phyloP scores from a whole-genome alignment of 768 basidiomycete genomes.

The Gloeopeniophorella convolvens region DNA sequence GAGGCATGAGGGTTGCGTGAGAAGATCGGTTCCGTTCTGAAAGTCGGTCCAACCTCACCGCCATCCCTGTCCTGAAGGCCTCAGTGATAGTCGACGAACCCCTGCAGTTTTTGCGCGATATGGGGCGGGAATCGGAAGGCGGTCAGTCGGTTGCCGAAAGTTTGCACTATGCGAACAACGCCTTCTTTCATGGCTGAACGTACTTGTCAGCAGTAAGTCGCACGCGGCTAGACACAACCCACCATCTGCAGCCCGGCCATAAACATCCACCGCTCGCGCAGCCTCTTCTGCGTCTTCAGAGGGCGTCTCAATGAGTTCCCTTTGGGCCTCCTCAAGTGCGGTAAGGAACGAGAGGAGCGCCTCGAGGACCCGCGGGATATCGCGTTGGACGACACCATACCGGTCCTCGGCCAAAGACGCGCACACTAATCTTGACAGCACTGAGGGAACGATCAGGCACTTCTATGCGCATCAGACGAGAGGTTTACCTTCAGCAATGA shows the following conservation, averaged over 20 bases:
- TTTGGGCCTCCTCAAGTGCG: constrained; percentile 60
- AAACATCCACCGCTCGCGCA: constrained; percentile 45
- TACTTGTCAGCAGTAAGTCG: neutral
- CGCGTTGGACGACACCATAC: constrained; percentile 79
- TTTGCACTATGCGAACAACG: constrained; percentile 56
- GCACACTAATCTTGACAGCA: constrained; percentile 58
- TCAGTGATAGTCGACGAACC: constrained; percentile 59
- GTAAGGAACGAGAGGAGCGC: constrained; percentile 60
- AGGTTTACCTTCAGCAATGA: constrained; percentile 51
- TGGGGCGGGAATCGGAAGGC: constrained; percentile 77
- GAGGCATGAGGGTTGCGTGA: no score
- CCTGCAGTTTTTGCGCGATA: constrained; percentile 60
- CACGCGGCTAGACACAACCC: constrained; percentile 24
- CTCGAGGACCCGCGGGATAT: constrained; percentile 78
- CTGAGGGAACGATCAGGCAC: no score
- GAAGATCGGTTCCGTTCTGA: no score
- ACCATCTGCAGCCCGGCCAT: constrained; percentile 57
- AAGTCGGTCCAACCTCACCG: no score
- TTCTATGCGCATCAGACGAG: no score
- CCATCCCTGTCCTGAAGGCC: no score
- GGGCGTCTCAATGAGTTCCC: constrained; percentile 39
- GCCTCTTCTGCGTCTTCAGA: constrained; percentile 43
- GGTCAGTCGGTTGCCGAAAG: constrained; percentile 65
- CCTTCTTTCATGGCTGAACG: constrained; percentile 57
- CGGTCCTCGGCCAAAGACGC: constrained; percentile 74